Evolutionary conservation across 192 early-diverging fungal species (phyloP).

Genomic region (Gamsiella multidivaricata): DNA sequence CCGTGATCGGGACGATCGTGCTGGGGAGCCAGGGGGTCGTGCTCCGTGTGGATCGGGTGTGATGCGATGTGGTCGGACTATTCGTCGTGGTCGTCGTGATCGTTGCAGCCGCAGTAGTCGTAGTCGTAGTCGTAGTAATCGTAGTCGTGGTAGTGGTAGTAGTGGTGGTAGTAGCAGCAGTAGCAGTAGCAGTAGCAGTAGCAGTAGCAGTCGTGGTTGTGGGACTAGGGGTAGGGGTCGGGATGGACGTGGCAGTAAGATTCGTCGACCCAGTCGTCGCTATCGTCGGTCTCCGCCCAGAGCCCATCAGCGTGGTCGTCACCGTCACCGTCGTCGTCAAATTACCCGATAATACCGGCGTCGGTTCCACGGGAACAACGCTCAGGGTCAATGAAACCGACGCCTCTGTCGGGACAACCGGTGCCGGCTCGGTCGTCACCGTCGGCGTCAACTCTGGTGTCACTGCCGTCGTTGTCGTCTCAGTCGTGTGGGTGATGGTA

Average conservation of each 20-base stretch:
- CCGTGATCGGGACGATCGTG: slow-evolving; percentile 27
- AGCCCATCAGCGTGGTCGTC: background rate
- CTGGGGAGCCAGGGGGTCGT: slow-evolving; percentile 42
- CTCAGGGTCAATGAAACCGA: too few relatives aligned
- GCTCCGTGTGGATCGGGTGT: background rate
- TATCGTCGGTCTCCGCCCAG: background rate
- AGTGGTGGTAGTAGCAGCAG: background rate
- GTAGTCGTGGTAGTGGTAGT: background rate
- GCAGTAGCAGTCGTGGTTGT: background rate
- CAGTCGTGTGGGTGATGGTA: too few relatives aligned
- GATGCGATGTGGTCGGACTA: background rate
- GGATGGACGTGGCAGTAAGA: background rate
- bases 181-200: background rate
- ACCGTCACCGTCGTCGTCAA: background rate
- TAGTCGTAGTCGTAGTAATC: background rate
- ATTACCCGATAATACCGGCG: too few relatives aligned
- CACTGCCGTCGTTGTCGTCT: background rate
- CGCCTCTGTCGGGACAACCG: too few relatives aligned
- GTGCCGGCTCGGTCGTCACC: too few relatives aligned
- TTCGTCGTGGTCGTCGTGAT: background rate
- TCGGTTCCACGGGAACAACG: too few relatives aligned
- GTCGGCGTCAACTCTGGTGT: too few relatives aligned
- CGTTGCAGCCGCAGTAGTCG: background rate
- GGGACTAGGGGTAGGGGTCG: background rate
- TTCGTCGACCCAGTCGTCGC: background rate